These are phyloP conservation scores for Cryptococcus deneoformans DNA, from an alignment of 1,284 basidiomycete genomes.

Conservation along the genomic window DNA sequence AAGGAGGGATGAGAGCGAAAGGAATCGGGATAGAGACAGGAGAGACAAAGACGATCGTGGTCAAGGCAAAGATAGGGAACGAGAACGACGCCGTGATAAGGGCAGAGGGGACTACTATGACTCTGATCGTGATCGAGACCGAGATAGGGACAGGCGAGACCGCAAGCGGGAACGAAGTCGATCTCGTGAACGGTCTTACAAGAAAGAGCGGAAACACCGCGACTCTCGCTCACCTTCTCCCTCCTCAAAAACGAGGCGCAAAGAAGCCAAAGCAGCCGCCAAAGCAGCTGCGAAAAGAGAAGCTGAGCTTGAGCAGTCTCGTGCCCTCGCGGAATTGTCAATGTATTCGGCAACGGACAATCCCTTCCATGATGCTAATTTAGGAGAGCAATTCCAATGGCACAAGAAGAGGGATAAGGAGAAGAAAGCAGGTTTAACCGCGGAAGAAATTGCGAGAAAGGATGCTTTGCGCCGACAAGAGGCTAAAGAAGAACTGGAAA, in stretches of 20 bases:
- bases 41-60: constrained; percentile 10
- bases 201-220: constrained; percentile 38
- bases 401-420: constrained; percentile 98
- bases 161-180: constrained; percentile 22
- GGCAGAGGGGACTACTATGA: constrained; percentile 22
- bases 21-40: constrained; percentile 15
- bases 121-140: constrained; percentile 16
- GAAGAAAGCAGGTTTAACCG: constrained; percentile 75
- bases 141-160: constrained; percentile 20
- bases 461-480: constrained; percentile 82
- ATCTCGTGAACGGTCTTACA: constrained; percentile 32
- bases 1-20: constrained; percentile 7
- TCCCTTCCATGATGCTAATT: constrained; percentile 95
- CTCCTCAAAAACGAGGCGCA: constrained; percentile 53
- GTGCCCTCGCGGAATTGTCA: constrained; percentile 75
- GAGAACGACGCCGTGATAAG: constrained; percentile 21
- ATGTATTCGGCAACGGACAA: constrained; percentile 91
- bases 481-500: constrained; percentile 91
- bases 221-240: constrained; percentile 41
- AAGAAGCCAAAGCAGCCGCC: constrained; percentile 69
- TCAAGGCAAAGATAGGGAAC: constrained; percentile 11
- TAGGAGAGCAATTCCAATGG: constrained; percentile 95
- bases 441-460: constrained; percentile 72
- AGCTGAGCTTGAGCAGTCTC: constrained; percentile 79
- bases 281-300: constrained; percentile 78